Evolutionary conservation across 352 stramenopile species (phyloP), one percentile per base, ranked within the genome.

Genomic region (Thraustotheca clavata): DNA sequence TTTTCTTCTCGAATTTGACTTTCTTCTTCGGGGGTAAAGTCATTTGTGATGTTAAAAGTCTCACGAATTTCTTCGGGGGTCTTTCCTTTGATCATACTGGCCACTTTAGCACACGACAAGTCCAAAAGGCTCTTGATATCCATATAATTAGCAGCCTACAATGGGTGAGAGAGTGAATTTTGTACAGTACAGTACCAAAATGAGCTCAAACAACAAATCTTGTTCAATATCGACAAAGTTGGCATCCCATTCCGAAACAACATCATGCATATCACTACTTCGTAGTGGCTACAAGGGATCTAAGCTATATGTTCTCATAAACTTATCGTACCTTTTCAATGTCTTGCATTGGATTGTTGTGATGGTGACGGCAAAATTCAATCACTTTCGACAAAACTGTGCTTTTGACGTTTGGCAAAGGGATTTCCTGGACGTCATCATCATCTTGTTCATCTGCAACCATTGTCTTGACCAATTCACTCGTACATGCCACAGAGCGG

Each of bases 21-120:
- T 79, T 99, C 97, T 71, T 99, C 97, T 73, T 99, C 97, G 0
- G 97, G 97, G 50, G 95, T 99, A 71, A 99, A 99, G 80, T 99
- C 97, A 80, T 99, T 99, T 35, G 96, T 90, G 74, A 99, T 99
- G 83, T 99, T 99, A 80, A 99, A 99, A 31, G 94, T 99, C 70
- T 98, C 88, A 41, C 97, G 88, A 76, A 99, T 99, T 77, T 99
- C 97, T 77, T 99, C 96, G 3, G 97, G 95, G 11, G 94, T 99
- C 84, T 99, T 99, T 67, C 88, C 89, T 77, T 95, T 97, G 73
- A 95, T 95, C 81, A 95, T 94, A 54, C 80, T 93, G n/a, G 69
- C 94, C 18, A 94, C 92, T 81, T 98, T 98, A 27, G 84, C 86
- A 62, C 83, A 91, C 38, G 82, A 76, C 48, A 94, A 67, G 68